Evolutionary conservation across 148 eudicot species (phyloP), one percentile per base, ranked within the genome.

Genomic region (Bassia scoparia): DNA sequence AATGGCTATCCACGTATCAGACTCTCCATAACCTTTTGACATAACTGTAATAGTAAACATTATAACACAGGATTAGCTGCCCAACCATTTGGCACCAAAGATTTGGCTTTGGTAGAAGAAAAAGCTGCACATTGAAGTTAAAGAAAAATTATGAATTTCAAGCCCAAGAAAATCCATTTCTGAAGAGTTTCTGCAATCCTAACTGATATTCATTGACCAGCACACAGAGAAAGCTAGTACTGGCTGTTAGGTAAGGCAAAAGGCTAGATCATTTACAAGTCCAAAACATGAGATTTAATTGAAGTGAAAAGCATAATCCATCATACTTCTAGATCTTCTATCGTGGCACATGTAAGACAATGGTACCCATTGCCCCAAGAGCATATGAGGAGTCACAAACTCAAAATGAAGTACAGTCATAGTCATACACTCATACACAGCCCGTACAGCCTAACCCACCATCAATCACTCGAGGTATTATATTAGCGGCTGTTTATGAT

Each of bases 81-180:
- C 99, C 99, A 96, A 62, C 99, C 99, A 85, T 96, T 96, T 48
- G 99, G 99, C 99, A 96, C 99, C 99, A 96, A 66, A 92, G 81
- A 55, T 86, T 81, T 38, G 99, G 99, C 73, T 90, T 90, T n/a
- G n/a, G 81, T 96, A 90, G 87, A 96, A 87, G 63, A n/a, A 87
- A 92, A 71, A 87, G 86, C 99, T 96, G 94, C 78, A 71, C 70
- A 38, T 43, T 35, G 62, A 76, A 67, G 69, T 23, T 27, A 76
- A 50, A 17, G 53, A n/a, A 61, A 58, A 68, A 76, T 35, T 43
- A n/a, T 20, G 62, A 37, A 64, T 46, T 27, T 16, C 46, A 44
- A 12, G 34, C 75, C 41, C 3, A n/a, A n/a, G n/a, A 62, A 61
- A 61, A n/a, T 20, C 69, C 55, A n/a, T 29, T 41, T 58, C 56